A percentile compares a stretch with the other conserved stretches of the same genome.
Evolutionary conservation across 2,329 filamentous ascomycete species (phyloP).

Genomic region (Byssochlamys sp.): DNA sequence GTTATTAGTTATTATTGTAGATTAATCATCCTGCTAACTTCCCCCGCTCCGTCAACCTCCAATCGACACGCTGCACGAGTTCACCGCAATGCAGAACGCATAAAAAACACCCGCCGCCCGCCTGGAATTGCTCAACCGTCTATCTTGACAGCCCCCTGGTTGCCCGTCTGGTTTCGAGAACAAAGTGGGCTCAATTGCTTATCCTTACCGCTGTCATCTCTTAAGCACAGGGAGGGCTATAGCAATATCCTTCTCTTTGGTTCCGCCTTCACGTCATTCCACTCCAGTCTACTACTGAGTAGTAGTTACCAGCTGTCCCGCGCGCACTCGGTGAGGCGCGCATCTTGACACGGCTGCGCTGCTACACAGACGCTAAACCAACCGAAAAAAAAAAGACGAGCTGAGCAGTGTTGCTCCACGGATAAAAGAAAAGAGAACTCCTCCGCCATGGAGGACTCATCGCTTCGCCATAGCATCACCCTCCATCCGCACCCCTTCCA

Average conservation of each 20-base stretch:
- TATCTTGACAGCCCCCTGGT: neutral
- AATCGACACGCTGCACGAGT: neutral
- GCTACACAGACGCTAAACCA: neutral
- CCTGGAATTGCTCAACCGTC: neutral
- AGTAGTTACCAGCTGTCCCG: neutral
- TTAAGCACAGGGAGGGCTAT: neutral
- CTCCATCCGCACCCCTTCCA: slow-evolving; percentile 12
- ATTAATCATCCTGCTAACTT: neutral
- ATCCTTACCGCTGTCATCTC: neutral
- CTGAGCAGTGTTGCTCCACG: neutral
- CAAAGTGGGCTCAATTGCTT: neutral
- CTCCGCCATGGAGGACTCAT: slow-evolving; percentile 6
- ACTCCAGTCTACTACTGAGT: neutral
- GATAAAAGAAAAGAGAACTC: neutral
- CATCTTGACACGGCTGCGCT: neutral
- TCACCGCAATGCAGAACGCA: neutral
- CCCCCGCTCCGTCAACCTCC: neutral
- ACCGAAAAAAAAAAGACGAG: neutral
- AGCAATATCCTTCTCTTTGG: neutral
- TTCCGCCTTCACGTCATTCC: neutral
- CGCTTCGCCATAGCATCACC: slow-evolving; percentile 9
- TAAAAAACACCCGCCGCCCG: neutral
- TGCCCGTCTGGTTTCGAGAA: neutral
- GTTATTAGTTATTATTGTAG: neutral
- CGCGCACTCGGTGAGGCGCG: neutral